phyloP scores from a whole-genome alignment of 2,329 filamentous ascomycete genomes.

The Hypoxylon rubiginosum region DNA sequence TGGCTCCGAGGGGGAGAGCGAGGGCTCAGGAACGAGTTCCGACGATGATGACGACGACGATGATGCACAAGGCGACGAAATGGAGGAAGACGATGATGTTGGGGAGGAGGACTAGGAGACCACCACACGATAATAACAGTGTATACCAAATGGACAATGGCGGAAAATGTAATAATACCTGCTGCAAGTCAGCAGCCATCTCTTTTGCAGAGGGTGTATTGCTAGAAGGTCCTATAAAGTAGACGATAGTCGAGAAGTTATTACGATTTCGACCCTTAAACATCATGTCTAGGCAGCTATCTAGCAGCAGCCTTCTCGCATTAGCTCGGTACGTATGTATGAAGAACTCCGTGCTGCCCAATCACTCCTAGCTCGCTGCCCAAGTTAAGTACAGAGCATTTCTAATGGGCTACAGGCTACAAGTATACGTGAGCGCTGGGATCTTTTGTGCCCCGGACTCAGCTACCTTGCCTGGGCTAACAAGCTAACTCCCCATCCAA shows the following conservation, averaged over 20 bases:
- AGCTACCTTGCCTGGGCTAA: no score
- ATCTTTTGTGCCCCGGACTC: no score
- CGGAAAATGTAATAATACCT: slow-evolving; percentile 13
- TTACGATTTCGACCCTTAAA: not conserved
- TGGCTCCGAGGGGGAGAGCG: slow-evolving; percentile 70
- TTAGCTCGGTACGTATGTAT: no score
- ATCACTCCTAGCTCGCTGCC: no score
- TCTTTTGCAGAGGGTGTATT: not conserved
- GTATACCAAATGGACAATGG: not conserved
- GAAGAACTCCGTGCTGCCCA: no score
- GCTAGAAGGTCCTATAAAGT: not conserved
- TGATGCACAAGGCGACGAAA: slow-evolving; percentile 59
- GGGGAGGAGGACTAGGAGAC: slow-evolving; percentile 45
- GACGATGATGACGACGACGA: slow-evolving; percentile 68
- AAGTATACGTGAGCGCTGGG: no score
- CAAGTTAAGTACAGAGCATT: no score
- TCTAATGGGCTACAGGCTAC: no score
- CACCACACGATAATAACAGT: not conserved
- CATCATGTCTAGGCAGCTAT: not conserved
- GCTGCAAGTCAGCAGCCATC: not conserved
- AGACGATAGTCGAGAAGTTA: slow-evolving; percentile 1
- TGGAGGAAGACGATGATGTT: slow-evolving; percentile 57
- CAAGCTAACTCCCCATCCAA: no score
- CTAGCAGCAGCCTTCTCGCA: not conserved
- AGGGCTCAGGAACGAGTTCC: slow-evolving; percentile 65